These are phyloP conservation scores for Candida railenensis DNA, from an alignment of 805 yeast genomes.

Conservation along the genomic window DNA sequence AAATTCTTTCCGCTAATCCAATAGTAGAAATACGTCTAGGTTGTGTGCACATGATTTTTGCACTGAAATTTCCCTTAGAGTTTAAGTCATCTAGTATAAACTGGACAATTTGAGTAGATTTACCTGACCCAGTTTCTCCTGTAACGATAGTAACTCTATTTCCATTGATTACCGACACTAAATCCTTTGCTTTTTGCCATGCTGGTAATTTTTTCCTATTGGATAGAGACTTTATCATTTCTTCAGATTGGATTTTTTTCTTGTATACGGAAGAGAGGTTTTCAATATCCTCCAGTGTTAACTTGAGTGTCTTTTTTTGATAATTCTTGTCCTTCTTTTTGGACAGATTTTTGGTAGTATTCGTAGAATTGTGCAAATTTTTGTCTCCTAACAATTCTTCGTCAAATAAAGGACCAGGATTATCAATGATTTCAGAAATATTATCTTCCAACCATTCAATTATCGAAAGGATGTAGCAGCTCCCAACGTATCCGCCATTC, in stretches of 20 bases:
- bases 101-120: slow-evolving; percentile 92
- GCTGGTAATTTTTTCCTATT: slow-evolving; percentile 74
- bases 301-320: background rate
- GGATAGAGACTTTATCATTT: slow-evolving; percentile 33
- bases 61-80: slow-evolving; percentile 44
- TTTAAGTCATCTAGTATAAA: slow-evolving; percentile 73
- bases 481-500: slow-evolving; percentile 56
- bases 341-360: background rate
- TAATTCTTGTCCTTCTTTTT: background rate
- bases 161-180: slow-evolving; percentile 54
- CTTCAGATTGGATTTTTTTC: slow-evolving; percentile 25
- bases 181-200: slow-evolving; percentile 61
- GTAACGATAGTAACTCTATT: slow-evolving; percentile 77
- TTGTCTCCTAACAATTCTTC: background rate
- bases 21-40: slow-evolving; percentile 95
- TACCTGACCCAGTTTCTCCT: slow-evolving; percentile 98
- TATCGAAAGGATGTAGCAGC: slow-evolving; percentile 64
- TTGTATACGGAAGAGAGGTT: slow-evolving; percentile 16
- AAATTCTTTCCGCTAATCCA: slow-evolving; percentile 89
- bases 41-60: slow-evolving; percentile 82
- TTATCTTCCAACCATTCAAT: slow-evolving; percentile 77
- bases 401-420: slow-evolving; percentile 69
- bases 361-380: background rate
- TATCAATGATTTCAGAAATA: slow-evolving; percentile 52
- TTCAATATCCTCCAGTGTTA: slow-evolving; percentile 8